Evolutionary conservation across 2,329 filamentous ascomycete genomes (phyloP), one percentile per base, ranked within the genome.

Genomic region (Endoconidiophora laricicola): DNA sequence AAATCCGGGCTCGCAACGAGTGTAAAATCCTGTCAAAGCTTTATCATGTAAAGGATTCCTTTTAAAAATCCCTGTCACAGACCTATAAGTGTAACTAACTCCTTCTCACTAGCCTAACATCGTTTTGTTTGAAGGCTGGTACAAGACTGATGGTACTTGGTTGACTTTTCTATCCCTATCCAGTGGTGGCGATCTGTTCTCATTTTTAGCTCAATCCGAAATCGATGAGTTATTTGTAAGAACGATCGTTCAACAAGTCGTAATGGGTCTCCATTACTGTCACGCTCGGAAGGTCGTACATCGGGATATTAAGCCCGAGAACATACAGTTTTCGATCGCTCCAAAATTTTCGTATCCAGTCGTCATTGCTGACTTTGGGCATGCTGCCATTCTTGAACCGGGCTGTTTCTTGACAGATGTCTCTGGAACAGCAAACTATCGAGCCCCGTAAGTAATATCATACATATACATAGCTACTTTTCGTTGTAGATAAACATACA

Each of bases 151-250:
- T 6, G 16, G 36, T 18, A 44, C 39, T 14, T 53, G 71, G 33
- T 76, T 73, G 52, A 69, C 71, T 0, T 76, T 79, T 52, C 73
- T 69, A 1, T 73, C 78, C 46, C 63, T 79, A 36, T 75, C 75
- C 0, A 65, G 69, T 3, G 69, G 76, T 0, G 73, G 73, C 0
- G 73, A 76, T 54, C 59, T 76, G 2, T 70, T 69, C 59, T 74
- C 72, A 0, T 68, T 73, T 16, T 57, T 71, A 7, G 59, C 59
- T 3, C 24, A 50, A 9, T 43, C 42, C 10, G 12, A 41, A 22
- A 36, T 49, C 23, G 44, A 37, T 6, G 52, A 53, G 39, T 38
- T 41, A 12, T 43, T 48, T 9, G 23, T 53, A 14, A 38, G 52
- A 14, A 47, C 68, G 55, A 67, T 76, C 20, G 57, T 73, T 6